These are phyloP conservation scores for Platanus orientalis DNA, from an alignment of 164 flowering plant genomes.

Conservation along the genomic window DNA sequence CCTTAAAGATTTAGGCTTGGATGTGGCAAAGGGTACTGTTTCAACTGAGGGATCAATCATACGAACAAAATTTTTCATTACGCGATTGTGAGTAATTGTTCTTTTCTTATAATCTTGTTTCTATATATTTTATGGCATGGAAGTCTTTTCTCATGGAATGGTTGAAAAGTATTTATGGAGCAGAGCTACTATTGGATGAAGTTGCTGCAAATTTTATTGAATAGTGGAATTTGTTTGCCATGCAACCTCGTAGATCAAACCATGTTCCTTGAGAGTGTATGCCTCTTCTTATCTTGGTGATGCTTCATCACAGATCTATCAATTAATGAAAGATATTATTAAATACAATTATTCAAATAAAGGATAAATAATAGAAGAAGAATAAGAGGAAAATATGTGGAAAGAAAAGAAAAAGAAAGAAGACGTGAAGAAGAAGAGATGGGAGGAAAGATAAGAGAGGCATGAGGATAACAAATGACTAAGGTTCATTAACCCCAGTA, in stretches of 20 bases:
- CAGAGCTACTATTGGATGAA: background rate
- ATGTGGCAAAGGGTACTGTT: conserved; percentile 88
- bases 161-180: background rate
- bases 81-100: conserved; percentile 48
- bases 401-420: no score
- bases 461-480: no score
- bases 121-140: background rate
- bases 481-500: no score
- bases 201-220: background rate
- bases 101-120: background rate
- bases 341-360: no score
- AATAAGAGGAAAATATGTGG: no score
- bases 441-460: no score
- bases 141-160: background rate
- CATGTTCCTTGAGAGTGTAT: no score
- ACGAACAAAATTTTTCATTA: conserved; percentile 71
- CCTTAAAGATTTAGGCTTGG: conserved; percentile 70
- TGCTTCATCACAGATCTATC: no score
- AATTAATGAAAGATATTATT: no score
- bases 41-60: conserved; percentile 62
- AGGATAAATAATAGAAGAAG: no score
- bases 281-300: no score
- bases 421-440: no score
- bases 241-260: background rate
- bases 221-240: background rate